Base-by-base conservation (phyloP, 768 basidiomycete species). In the Neoboletus subvelutipes region DNA sequence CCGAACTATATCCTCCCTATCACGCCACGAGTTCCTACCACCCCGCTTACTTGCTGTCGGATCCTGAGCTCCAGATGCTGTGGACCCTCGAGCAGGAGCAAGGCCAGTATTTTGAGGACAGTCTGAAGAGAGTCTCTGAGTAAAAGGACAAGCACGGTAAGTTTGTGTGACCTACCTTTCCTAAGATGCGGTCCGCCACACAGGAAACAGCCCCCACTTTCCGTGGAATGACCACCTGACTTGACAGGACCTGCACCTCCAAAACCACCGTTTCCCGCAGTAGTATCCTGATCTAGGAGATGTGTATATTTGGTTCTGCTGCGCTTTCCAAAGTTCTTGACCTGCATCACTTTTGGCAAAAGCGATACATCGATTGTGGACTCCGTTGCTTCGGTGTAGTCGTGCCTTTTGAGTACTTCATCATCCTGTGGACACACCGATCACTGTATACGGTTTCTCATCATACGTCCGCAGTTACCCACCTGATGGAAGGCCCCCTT, bases 401-500 rank as follows among this genome's bases (percentile, higher is more conserved):
- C 94, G 68, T 84, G 91, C 63, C 81, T 77, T 65, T 79, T 78
- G 62, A 98, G 84, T 59, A 98, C 84, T 49, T 96, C 94, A 54
- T 86, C 84, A 71, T 98, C 96, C 94, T 90, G 68, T 39, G 59
- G 71, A 56, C 34, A 71, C 8, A 47, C 18, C 22, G 29, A 50
- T 71, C 48, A 72, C 22, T 53, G 39, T 40, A 52, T 36, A 51
- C 31, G 50, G 24, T 56, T 54, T n/a, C 13, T 56, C 41, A 37
- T 45, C 42, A 40, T 50, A 28, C 55, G 6, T 12, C 37, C 15
- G 20, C 42, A 58, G 43, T 41, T 12, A 68, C 80, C 33, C 57
- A 91, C 94, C 83, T 95, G 92, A 71, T 97, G 94, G 79, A 98
- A 99, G 57, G 96, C 97, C 65, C 97, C 97, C 74, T 96, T 98